These are phyloP conservation scores for Amanita polypyramis DNA, from an alignment of 768 basidiomycete genomes.

Conservation along the genomic window DNA sequence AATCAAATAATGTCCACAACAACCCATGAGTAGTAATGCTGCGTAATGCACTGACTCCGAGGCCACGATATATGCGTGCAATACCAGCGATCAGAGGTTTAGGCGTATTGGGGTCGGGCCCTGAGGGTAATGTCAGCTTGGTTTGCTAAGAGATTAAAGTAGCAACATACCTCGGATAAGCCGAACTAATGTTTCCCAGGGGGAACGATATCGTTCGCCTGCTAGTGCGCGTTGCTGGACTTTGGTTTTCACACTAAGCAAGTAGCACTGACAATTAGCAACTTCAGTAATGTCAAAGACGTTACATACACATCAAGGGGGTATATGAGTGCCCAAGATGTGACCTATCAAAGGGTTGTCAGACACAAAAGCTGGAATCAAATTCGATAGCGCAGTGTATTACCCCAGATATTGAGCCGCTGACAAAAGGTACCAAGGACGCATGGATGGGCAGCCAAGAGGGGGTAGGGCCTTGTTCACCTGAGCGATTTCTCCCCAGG, in stretches of 20 bases:
- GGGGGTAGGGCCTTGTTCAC: constrained; percentile 77
- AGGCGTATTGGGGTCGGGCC: constrained; percentile 70
- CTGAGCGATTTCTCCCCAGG: constrained; percentile 64
- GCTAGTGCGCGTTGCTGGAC: constrained; percentile 89
- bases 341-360: constrained; percentile 33
- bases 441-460: constrained; percentile 75
- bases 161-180: constrained; percentile 60
- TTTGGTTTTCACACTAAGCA: constrained; percentile 78
- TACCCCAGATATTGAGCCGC: constrained; percentile 86
- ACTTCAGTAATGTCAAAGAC: constrained; percentile 2
- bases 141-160: background rate
- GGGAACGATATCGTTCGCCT: constrained; percentile 60
- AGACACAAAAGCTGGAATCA: constrained; percentile 21
- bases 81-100: constrained; percentile 71
- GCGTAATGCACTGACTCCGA: constrained; percentile 87
- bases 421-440: constrained; percentile 81
- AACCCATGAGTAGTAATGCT: constrained; percentile 91
- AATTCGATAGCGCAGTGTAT: constrained; percentile 8
- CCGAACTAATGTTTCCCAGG: constrained; percentile 64
- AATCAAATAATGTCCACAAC: constrained; percentile 89
- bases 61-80: constrained; percentile 81
- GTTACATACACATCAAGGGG: constrained; percentile 78
- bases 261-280: background rate
- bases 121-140: constrained; percentile 23
- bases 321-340: constrained; percentile 87